These are phyloP conservation scores for Fusarium coffeatum DNA, from an alignment of 2,329 filamentous ascomycete genomes.

Conservation along the genomic window DNA sequence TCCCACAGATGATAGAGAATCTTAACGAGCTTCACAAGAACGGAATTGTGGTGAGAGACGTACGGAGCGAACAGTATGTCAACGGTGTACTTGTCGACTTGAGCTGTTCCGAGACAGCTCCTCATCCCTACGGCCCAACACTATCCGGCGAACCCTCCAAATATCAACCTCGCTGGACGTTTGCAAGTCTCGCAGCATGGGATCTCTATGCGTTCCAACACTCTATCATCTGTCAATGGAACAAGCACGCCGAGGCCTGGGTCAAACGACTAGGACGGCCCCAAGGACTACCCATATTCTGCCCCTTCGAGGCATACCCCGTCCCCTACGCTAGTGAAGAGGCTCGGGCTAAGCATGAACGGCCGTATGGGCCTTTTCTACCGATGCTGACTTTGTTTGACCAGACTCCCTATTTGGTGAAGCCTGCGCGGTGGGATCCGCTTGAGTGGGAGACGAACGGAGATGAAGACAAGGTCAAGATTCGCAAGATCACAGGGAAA, in stretches of 20 bases:
- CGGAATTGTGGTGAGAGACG: constrained; percentile 13
- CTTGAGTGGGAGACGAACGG: neutral
- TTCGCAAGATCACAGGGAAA: neutral
- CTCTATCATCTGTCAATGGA: neutral
- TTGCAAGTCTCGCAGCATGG: constrained; percentile 13
- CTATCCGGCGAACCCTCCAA: neutral
- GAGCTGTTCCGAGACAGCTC: neutral
- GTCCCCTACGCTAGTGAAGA: neutral
- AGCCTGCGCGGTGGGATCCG: constrained; percentile 3
- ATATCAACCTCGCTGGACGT: constrained; percentile 8
- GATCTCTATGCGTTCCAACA: constrained; percentile 6
- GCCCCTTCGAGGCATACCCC: neutral
- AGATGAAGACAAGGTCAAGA: neutral
- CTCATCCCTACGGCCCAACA: constrained; percentile 11
- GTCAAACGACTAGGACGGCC: neutral
- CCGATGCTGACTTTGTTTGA: neutral
- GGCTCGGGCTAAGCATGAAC: neutral
- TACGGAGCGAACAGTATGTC: constrained; percentile 1
- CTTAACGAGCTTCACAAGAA: constrained; percentile 1
- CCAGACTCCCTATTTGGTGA: accelerated
- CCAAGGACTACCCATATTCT: neutral
- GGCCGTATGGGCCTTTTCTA: neutral
- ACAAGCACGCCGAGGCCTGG: neutral
- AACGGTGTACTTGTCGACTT: constrained; percentile 19
- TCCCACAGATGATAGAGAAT: constrained; percentile 4